Evolutionary conservation across 768 basidiomycete species (phyloP), one percentile per base, ranked within the genome.

Genomic region (Panaeolus cyanescens): DNA sequence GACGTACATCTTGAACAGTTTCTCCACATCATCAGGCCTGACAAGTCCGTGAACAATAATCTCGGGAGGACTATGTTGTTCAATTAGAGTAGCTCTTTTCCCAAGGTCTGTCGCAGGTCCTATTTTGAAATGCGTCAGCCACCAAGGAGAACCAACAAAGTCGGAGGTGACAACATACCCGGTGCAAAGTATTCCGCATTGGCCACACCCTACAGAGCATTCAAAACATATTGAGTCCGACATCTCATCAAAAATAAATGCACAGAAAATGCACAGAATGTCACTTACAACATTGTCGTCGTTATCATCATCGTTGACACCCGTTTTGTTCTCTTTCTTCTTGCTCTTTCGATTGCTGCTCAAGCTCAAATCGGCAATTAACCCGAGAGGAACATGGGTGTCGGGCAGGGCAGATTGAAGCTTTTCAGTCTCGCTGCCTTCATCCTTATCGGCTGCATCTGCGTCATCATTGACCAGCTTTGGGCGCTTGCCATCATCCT

Each of bases 41-140:
- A 95, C 90, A 20, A 95, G 75, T 9, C 90, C 90, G 65, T 93
- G 92, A 1, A 92, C 83, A 39, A 94, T 70, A 59, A 95, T 92
- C 66, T 93, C 92, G 0, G 92, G 92, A 0, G 91, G 89, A 65
- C 84, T 89, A 64, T 91, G 89, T 60, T 84, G 87, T 67, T 92
- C 91, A 50, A 93, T 92, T 67, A 92, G 72, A 28, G 81, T 79
- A 59, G 88, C 88, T 8, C 92, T 83, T 55, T 89, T 86, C 17
- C 75, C 80, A 40, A 93, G 83, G 69, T 93, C 84, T 54, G 84
- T 87, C 0, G 91, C 87, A 19, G 91, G 91, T 8, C 90, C 89
- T 88, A 59, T 63, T 53, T 36, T 30, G 10, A 59, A 59, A 50
- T 58, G 40, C 42, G 56, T 36, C 58, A 39, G 60, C 17, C 60